Percentiles rank a stretch among this genome's conserved stretches.
Evolutionary conservation across 345 rosid species (phyloP).

Genomic region (Raphanus sativus): DNA sequence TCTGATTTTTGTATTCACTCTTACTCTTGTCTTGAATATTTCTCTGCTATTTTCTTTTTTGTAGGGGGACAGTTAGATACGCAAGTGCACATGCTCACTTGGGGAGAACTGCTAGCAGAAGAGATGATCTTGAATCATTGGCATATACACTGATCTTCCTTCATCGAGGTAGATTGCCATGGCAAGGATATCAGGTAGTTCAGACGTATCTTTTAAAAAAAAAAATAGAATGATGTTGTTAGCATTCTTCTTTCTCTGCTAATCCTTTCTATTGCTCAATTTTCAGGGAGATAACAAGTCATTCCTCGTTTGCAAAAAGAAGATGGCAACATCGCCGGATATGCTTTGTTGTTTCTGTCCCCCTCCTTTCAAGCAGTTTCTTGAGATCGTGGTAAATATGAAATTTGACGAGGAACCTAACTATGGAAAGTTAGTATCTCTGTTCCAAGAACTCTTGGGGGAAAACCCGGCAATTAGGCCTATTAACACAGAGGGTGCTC

Average conservation of each 20-base stretch:
- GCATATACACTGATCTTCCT: conserved; percentile 94
- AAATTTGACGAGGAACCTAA: conserved; percentile 96
- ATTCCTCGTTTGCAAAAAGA: conserved; percentile 94
- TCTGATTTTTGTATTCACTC: background rate
- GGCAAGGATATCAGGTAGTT: conserved; percentile 98
- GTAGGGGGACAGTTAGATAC: conserved; percentile 96
- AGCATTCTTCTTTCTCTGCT: conserved; percentile 18
- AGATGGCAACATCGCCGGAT: conserved; percentile 91
- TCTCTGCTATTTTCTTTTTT: conserved; percentile 16
- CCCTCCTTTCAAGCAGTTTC: conserved; percentile 72
- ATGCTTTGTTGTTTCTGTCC: conserved; percentile 94
- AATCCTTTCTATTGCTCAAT: conserved; percentile 31
- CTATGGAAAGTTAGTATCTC: conserved; percentile 83
- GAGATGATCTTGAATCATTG: conserved; percentile 98
- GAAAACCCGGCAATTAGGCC: conserved; percentile 82
- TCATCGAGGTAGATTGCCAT: conserved; percentile 92
- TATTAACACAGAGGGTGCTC: conserved; percentile 94
- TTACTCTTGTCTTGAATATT: conserved; percentile 6
- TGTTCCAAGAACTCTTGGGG: conserved; percentile 74
- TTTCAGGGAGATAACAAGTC: conserved; percentile 95
- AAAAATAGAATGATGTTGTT: background rate
- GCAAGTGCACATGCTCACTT: conserved; percentile 98
- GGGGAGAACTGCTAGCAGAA: conserved; percentile 96
- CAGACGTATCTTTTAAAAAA: conserved; percentile 6
- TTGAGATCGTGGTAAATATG: conserved; percentile 90